Base-by-base conservation (phyloP, 768 basidiomycete species). In the Clavaria fumosa region DNA sequence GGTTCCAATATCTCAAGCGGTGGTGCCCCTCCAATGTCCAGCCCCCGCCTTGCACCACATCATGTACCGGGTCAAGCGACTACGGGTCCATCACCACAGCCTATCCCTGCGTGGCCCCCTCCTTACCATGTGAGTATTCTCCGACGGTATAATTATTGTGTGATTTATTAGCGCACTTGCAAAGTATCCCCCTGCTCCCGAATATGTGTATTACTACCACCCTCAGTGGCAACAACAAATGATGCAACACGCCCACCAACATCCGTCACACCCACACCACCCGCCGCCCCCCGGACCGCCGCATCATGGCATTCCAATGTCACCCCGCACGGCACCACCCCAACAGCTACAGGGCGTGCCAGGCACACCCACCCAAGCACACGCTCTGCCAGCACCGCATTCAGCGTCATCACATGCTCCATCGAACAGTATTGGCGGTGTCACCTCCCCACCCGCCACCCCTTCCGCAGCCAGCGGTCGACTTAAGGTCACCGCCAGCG, bases 401-500 rank as follows among this genome's bases (percentile, higher is more conserved):
- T 15, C 32, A 14, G 55, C 66, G 23, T 51, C 69, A 43, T 51
- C 61, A 35, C 63, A 61, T 32, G 57, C 62, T 22, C 56, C 60
- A 18, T 61, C 77, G 5, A 63, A 59, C 37, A 67, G 59, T 42
- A 60, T 69, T 18, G 55, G 54, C 30, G 53, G 62, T 14, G 58
- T 78, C 7, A 69, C 77, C 0, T 77, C 78, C 3, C 75, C 80
- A 2, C 75, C 75, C 17, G 68, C 78, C 2, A 80, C 82, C 4
- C 81, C 77, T 2, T 68, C 73, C 1, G 60, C 74, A 2, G 51
- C 62, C 33, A 35, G 34, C 7, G 64, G 54, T 45, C 64, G 69
- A 9, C 63, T 84, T 34, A 82, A 75, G 49, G 69, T 70, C 3
- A 65, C 63, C 48, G 80, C 82, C 3, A 66, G 56, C 40, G 50